Evolutionary conservation across 306 rosid genomes (phyloP).

Genomic region (Casuarina cunninghamiana): DNA sequence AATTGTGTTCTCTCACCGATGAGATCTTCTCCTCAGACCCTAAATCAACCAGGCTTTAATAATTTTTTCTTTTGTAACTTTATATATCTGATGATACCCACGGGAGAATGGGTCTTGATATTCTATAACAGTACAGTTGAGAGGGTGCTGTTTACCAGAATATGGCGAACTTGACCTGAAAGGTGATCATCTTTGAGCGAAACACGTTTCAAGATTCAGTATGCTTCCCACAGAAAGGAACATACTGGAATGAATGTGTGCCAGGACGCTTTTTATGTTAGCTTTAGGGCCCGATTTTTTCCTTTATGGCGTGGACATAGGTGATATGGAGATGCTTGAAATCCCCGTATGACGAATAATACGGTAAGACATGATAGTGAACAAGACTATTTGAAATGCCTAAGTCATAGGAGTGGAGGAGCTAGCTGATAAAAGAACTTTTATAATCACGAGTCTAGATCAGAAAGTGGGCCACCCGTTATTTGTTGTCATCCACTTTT

Average conservation of each 20-base stretch:
- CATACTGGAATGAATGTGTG: not conserved
- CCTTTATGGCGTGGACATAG: not conserved
- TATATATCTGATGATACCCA: too few species aligned
- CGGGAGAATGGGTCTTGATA: too few species aligned
- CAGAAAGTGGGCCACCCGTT: not conserved
- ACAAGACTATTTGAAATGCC: not conserved
- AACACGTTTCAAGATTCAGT: not conserved
- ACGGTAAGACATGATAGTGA: not conserved
- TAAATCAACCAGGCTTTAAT: too few species aligned
- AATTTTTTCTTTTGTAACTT: too few species aligned
- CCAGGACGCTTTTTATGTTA: not conserved
- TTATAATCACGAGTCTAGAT: not conserved
- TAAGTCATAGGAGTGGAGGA: not conserved
- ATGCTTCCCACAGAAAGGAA: not conserved
- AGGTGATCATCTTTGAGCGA: not conserved
- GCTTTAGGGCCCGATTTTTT: not conserved
- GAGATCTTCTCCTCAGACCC: too few species aligned
- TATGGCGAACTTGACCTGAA: too few species aligned
- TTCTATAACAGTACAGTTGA: too few species aligned
- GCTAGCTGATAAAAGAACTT: not conserved
- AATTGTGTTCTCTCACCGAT: too few species aligned
- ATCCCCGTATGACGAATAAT: not conserved
- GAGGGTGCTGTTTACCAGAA: too few species aligned
- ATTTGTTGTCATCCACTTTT: conserved; percentile 1
- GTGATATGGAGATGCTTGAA: not conserved